Conservation (phyloP, 495 filamentous ascomycete species). For the Sabuloglossum arenarium region DNA sequence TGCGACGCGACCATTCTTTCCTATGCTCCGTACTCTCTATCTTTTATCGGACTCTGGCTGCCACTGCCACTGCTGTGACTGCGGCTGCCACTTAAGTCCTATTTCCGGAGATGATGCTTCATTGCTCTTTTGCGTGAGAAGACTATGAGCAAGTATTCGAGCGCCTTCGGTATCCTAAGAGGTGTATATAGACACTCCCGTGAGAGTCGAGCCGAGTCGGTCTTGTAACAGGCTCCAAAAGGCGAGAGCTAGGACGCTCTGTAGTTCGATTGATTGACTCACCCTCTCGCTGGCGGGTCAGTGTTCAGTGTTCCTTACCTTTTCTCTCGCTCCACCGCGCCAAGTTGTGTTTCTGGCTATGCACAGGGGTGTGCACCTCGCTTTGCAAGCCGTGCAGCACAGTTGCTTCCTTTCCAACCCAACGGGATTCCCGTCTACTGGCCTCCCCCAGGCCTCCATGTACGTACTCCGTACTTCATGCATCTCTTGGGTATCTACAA, state of each 20-base stretch:
- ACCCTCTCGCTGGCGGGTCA: background rate
- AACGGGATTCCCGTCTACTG: background rate
- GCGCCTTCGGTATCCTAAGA: background rate
- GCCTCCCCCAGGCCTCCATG: background rate
- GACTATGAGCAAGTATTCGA: background rate
- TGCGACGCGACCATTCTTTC: background rate
- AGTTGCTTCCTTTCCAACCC: background rate
- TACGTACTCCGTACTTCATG: background rate
- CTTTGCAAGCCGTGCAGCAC: conserved; percentile 1
- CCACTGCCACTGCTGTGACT: too few relatives aligned
- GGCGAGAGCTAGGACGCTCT: too few relatives aligned
- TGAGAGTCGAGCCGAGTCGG: background rate
- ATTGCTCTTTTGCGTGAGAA: too few relatives aligned
- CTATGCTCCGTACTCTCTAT: too few relatives aligned
- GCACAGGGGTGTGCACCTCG: conserved; percentile 1
- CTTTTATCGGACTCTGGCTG: too few relatives aligned
- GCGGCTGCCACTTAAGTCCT: too few relatives aligned
- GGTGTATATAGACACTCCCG: background rate
- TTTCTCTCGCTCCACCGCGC: background rate
- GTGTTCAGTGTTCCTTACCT: background rate
- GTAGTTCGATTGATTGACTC: background rate
- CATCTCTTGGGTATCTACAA: background rate
- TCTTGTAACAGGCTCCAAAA: background rate
- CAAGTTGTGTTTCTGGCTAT: background rate
- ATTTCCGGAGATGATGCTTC: too few relatives aligned